Evolutionary conservation across 345 rosid genomes (phyloP), one percentile per base, ranked within the genome.

Genomic region (Geranium brycei): DNA sequence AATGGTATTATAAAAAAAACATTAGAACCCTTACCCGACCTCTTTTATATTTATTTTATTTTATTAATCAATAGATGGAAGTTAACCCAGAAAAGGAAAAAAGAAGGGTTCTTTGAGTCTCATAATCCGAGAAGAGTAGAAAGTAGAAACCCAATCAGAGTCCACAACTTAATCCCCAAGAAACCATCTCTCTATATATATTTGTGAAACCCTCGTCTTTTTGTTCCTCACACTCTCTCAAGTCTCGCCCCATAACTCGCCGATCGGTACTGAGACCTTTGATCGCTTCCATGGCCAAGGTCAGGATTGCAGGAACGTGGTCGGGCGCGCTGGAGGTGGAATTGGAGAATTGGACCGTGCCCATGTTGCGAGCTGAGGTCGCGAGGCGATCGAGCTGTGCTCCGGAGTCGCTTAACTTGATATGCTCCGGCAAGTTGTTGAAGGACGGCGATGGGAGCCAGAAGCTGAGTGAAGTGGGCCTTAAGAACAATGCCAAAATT

Each of bases 221-320:
- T 23, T 23, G 28, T 23, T 23, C 28, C 28, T 23, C 28, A 23
- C 28, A 23, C 28, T 23, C 28, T 23, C 28, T 23, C 28, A 23
- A 23, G 28, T 23, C 28, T 23, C 28, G 28, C 28, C 28, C 28
- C 1, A 23, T 23, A 23, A 23, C 28, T 23, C 28, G 28, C 28
- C 28, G 28, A 23, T 23, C 28, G 28, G 28, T 23, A 2, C 28
- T 23, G 28, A 23, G 28, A 23, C 28, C 28, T 23, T 23, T 23
- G 28, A 23, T 23, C 28, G 28, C 47, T 38, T 1, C 47, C 47
- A 79, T 81, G 95, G 83, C 82, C 72, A 89, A 87, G 75, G 76
- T 92, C 66, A 92, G 83, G 82, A 78, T 92, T 19, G 99, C 87
- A n/a, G 97, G 97, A 41, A 80, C 81, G 17, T 89, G 97, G 97